Base-by-base conservation (phyloP, 2,329 filamentous ascomycete species). In the Calonectria naviculata region DNA sequence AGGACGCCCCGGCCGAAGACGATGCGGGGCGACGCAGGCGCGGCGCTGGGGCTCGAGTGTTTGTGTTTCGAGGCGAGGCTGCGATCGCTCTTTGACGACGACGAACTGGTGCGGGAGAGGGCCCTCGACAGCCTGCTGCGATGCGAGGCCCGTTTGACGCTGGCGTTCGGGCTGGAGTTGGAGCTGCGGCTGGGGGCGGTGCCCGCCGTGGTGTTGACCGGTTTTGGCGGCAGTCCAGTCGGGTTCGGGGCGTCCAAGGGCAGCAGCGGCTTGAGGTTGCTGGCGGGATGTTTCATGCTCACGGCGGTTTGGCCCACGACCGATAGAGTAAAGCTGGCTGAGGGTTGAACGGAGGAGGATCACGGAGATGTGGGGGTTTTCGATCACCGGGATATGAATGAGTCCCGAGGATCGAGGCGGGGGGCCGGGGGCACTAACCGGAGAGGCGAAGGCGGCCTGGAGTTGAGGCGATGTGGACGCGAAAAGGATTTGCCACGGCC, bases 1-100 rank as follows among this genome's bases (percentile, higher is more conserved):
- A 84, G 71, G 36, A 81, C 77, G 41, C 81, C 81, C 2, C 74
- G 73, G 3, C 83, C 83, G 65, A 81, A 80, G 41, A 85, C 80
- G 31, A 84, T 71, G 31, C 81, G 81, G 17, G 83, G 81, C 4
- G 78, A 72, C 0, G 75, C 66, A n/a, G 62, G 34, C 34, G 34
- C 29, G 24, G 34, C 29, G 60, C 34, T 41, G 26, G 56, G 47
- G 47, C 34, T 47, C 44, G 65, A 49, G 31, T 26, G 10, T 15
- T 65, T 54, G 63, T 47, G 69, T 19, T 26, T 61, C 5, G 56
- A 17, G n/a, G 31, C 49, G 42, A 21, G 9, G 31, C 31, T n/a
- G 46, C 41, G 46, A 15, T 9, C n/a, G 28, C 17, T 56, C 17
- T 10, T 58, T 47, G 38, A 29, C 0, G 47, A 38, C 15, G 38